Conservation (phyloP, 2,329 filamentous ascomycete species). For the Simplicillium sp. region DNA sequence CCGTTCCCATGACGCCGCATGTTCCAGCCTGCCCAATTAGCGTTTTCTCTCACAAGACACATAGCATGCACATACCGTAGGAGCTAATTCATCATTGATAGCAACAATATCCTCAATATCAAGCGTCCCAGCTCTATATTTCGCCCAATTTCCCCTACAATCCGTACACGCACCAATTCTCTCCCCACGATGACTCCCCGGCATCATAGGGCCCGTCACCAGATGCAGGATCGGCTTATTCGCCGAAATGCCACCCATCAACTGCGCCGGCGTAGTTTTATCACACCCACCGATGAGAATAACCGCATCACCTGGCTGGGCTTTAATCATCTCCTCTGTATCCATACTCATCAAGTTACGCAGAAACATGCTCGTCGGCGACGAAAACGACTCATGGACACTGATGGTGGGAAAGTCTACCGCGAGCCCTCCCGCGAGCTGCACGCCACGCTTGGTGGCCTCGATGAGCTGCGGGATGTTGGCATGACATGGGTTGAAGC, state of each 20-base stretch:
- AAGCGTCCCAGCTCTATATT: constrained; percentile 53
- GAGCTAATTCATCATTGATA: constrained; percentile 64
- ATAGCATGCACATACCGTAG: constrained; percentile 40
- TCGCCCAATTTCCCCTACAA: constrained; percentile 65
- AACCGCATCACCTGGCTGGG: constrained; percentile 60
- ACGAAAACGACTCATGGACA: constrained; percentile 58
- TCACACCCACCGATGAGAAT: constrained; percentile 65
- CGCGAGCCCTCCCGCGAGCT: constrained; percentile 56
- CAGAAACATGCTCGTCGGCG: constrained; percentile 66
- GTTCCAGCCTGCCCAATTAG: constrained; percentile 48
- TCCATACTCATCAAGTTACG: constrained; percentile 73
- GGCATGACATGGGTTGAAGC: constrained; percentile 67
- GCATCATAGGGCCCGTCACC: constrained; percentile 68
- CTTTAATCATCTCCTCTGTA: constrained; percentile 68
- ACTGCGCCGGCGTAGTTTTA: constrained; percentile 63
- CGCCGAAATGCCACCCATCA: constrained; percentile 68
- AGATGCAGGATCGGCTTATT: constrained; percentile 63
- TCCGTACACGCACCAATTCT: constrained; percentile 67
- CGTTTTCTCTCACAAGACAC: not conserved
- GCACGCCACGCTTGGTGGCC: constrained; percentile 58
- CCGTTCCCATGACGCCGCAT: constrained; percentile 87
- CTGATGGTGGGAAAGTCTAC: constrained; percentile 69
- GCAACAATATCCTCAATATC: constrained; percentile 63
- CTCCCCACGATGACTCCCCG: constrained; percentile 53
- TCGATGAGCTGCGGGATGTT: constrained; percentile 65